These are phyloP conservation scores for Cercophora scortea DNA, from an alignment of 495 filamentous ascomycete genomes.

Conservation along the genomic window DNA sequence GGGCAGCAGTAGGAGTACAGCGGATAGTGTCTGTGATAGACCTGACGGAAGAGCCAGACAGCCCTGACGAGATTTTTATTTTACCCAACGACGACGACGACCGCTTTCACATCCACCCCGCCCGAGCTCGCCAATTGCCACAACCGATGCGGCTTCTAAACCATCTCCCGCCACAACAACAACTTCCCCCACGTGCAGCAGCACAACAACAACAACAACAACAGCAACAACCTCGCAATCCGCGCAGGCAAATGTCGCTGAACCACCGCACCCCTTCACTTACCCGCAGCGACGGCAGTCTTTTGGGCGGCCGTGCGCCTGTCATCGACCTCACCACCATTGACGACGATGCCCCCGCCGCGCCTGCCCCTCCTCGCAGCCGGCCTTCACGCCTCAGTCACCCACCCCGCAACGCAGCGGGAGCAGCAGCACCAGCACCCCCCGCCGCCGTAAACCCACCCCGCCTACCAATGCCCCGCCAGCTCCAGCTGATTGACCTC, in stretches of 20 bases:
- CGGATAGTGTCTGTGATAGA: slow-evolving; percentile 23
- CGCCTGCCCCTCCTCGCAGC: neutral
- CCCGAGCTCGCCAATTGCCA: too few relatives aligned
- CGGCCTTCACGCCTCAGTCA: neutral
- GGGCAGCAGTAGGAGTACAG: neutral
- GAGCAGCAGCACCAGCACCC: neutral
- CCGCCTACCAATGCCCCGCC: neutral
- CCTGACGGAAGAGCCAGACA: slow-evolving; percentile 32
- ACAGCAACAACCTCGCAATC: slow-evolving; percentile 3
- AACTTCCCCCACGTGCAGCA: neutral
- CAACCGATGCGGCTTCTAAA: too few relatives aligned
- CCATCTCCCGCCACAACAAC: slow-evolving; percentile 1
- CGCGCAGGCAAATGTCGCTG: slow-evolving; percentile 24
- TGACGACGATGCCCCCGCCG: slow-evolving; percentile 15
- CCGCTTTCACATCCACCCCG: too few relatives aligned
- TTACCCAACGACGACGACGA: too few relatives aligned
- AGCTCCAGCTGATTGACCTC: neutral
- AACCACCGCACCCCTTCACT: slow-evolving; percentile 29
- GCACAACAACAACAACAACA: neutral
- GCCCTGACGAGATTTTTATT: slow-evolving; percentile 1
- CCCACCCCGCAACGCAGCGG: too few relatives aligned
- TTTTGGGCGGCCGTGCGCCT: slow-evolving; percentile 17
- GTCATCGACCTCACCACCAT: slow-evolving; percentile 32
- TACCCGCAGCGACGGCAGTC: slow-evolving; percentile 32
- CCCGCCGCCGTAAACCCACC: neutral